These are phyloP conservation scores for Pestalotiopsis sp. DNA, from an alignment of 2,329 filamentous ascomycete genomes.

Conservation along the genomic window DNA sequence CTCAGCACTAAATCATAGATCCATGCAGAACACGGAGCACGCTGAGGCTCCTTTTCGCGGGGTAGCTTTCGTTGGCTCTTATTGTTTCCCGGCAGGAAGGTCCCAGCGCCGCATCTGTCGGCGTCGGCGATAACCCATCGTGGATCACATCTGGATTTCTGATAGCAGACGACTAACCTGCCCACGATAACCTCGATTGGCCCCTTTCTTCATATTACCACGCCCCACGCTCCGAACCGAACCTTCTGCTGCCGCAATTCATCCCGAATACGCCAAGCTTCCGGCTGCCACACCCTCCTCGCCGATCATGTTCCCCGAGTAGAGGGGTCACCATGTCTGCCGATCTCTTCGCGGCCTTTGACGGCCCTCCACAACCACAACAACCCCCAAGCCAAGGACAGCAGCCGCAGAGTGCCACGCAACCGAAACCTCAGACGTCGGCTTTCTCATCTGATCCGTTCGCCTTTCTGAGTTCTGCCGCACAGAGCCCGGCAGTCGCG, in stretches of 20 bases:
- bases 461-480: slow-evolving; percentile 8
- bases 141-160: no score
- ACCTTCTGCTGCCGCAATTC: neutral
- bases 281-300: neutral
- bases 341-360: slow-evolving; percentile 67
- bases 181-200: neutral
- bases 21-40: neutral
- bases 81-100: neutral
- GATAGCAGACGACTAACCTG: neutral
- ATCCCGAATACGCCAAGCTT: neutral
- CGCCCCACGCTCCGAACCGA: neutral
- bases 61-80: slow-evolving; percentile 11
- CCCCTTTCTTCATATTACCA: neutral
- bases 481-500: slow-evolving; percentile 12
- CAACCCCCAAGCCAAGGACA: slow-evolving; percentile 6
- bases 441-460: slow-evolving; percentile 11
- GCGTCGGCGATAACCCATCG: neutral
- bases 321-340: slow-evolving; percentile 55
- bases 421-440: slow-evolving; percentile 23
- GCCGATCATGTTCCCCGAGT: neutral
- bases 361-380: slow-evolving; percentile 37
- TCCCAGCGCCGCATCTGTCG: neutral
- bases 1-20: neutral
- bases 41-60: slow-evolving; percentile 5
- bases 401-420: neutral